Evolutionary conservation across 306 rosid genomes (phyloP), one percentile per base, ranked within the genome.

Genomic region (Pyrus communis): DNA sequence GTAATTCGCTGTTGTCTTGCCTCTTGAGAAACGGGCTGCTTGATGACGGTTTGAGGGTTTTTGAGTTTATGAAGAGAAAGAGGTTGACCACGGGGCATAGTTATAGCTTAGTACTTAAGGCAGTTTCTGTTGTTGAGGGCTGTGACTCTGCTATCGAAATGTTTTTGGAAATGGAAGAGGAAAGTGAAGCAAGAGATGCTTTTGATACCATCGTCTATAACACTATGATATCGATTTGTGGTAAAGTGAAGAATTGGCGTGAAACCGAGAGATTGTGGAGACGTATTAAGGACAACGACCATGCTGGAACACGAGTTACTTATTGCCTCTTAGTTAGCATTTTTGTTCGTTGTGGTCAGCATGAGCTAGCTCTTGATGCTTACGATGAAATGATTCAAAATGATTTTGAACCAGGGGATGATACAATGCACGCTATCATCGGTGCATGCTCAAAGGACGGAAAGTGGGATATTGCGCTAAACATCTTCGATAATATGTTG

Each of bases 221-320:
- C 83, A 90, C 97, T 19, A 74, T 92, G 93, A 87, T 94, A 78
- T 91, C 98, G 13, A 68, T 88, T 23, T 92, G 91, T 79, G 89
- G 87, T 60, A 85, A 87, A 57, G 88, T 61, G 77, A 84, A 82
- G 71, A 88, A 89, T 64, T 92, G 93, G 97, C 77, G 74, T 77
- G 97, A 92, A 82, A 69, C 91, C n/a, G 88, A 85, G 89, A 87
- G 88, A 79, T 66, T 89, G 30, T 94, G 98, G 96, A 90, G 82
- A 83, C 74, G 77, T 21, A 90, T 94, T 87, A 88, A 84, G 84
- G 90, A 59, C 70, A 90, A 85, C 74, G 82, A 87, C 11, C 84
- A 82, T 68, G 49, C 35, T 55, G 87, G 85, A 74, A 91, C 94
- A 0, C 82, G 51, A 22, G 79, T 87, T 58, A 91, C 98, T 5